These are phyloP conservation scores for Cladosporium sp. DNA, from an alignment of 2,329 filamentous ascomycete genomes.

Conservation along the genomic window DNA sequence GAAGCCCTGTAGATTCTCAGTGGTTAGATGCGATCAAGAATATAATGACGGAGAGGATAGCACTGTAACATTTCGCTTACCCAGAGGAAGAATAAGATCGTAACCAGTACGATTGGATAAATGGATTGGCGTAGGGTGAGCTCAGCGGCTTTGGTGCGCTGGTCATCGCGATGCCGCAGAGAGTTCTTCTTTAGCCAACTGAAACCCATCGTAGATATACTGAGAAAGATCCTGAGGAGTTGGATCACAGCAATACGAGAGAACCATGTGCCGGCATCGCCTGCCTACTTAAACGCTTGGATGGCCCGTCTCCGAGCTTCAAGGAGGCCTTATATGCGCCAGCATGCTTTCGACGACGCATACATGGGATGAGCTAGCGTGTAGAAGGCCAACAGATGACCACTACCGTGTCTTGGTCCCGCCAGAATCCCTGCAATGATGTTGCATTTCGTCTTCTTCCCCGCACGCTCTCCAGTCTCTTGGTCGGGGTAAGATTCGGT, in stretches of 20 bases:
- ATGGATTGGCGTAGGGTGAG: slow-evolving; percentile 65
- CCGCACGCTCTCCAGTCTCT: slow-evolving; percentile 3
- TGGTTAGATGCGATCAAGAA: not conserved
- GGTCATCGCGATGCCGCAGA: slow-evolving; percentile 33
- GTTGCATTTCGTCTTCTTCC: slow-evolving; percentile 10
- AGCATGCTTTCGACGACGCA: slow-evolving; percentile 1
- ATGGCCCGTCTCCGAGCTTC: not conserved
- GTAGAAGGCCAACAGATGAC: slow-evolving; percentile 3
- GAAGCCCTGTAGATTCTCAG: slow-evolving; percentile 40
- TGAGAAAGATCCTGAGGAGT: not conserved
- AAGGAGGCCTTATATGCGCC: not conserved
- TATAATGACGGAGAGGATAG: no score
- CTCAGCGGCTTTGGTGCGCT: slow-evolving; percentile 54
- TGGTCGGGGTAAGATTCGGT: not conserved
- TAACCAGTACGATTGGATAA: slow-evolving; percentile 63
- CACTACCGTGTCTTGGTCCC: slow-evolving; percentile 3
- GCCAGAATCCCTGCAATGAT: slow-evolving; percentile 8
- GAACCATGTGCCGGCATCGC: not conserved
- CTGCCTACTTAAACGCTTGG: slow-evolving; percentile 8
- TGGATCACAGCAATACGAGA: no score
- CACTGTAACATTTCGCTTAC: slow-evolving; percentile 28
- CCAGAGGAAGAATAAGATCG: slow-evolving; percentile 63
- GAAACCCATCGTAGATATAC: slow-evolving; percentile 2
- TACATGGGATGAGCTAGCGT: not conserved
- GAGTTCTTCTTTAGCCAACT: slow-evolving; percentile 17